phyloP scores from a whole-genome alignment of 768 basidiomycete species.

The Mycena kentingensis region DNA sequence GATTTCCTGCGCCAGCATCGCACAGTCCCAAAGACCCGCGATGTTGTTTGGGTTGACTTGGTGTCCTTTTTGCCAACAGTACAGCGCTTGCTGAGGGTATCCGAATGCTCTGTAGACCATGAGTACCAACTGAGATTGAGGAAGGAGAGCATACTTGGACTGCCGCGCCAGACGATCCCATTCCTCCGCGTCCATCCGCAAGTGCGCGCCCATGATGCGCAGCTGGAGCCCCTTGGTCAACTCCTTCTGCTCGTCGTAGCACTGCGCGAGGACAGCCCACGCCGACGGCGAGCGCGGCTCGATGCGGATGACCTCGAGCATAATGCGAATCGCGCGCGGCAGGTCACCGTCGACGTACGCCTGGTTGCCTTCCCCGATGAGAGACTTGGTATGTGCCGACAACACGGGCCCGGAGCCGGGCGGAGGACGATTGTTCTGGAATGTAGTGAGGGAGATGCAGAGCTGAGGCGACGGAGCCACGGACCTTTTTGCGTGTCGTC shows the following conservation, averaged over 20 bases:
- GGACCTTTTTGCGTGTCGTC: constrained; percentile 50
- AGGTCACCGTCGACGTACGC: constrained; percentile 76
- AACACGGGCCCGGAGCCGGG: constrained; percentile 49
- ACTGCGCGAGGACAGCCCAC: constrained; percentile 87
- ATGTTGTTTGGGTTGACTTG: constrained; percentile 79
- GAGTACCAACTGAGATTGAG: neutral
- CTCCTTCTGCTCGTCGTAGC: constrained; percentile 74
- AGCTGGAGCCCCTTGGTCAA: constrained; percentile 74
- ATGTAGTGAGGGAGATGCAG: constrained; percentile 8
- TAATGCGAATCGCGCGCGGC: constrained; percentile 69
- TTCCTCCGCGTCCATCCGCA: constrained; percentile 79
- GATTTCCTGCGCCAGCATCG: constrained; percentile 74
- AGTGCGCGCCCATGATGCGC: constrained; percentile 87
- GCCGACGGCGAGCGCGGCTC: constrained; percentile 83
- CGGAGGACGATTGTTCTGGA: constrained; percentile 43
- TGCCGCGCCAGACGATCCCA: constrained; percentile 82
- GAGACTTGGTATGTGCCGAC: constrained; percentile 67
- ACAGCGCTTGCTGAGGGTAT: constrained; percentile 82
- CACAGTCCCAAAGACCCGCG: constrained; percentile 88
- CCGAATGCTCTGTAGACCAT: constrained; percentile 55
- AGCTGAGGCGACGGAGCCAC: constrained; percentile 11
- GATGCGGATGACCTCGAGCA: constrained; percentile 92
- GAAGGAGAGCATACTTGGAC: constrained; percentile 53
- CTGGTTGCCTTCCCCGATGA: constrained; percentile 87
- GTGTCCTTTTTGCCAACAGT: constrained; percentile 86